Percentiles rank a stretch among this genome's conserved stretches.
Evolutionary conservation across 2,329 filamentous ascomycete genomes (phyloP).

Genomic region (Penicillium sp.): DNA sequence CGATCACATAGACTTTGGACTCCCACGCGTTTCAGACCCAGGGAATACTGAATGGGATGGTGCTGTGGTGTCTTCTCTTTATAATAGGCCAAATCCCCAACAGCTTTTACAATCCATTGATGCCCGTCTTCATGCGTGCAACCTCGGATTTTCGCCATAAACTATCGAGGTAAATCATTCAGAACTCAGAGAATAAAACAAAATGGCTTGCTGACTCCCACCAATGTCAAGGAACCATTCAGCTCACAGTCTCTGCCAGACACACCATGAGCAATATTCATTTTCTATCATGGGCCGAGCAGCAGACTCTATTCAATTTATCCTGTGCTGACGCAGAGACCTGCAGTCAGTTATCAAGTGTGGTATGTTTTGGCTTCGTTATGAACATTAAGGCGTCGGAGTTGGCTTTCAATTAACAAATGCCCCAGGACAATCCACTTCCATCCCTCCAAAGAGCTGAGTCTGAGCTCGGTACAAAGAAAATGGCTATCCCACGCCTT

Average conservation of each 20-base stretch:
- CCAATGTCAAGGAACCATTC: background rate
- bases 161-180: background rate
- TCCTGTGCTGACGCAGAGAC: slow-evolving; percentile 31
- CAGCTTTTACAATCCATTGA: slow-evolving; percentile 12
- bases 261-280: slow-evolving; percentile 28
- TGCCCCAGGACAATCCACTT: slow-evolving; percentile 24
- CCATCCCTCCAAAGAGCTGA: slow-evolving; percentile 23
- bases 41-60: background rate
- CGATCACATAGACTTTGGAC: slow-evolving; percentile 7
- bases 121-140: slow-evolving; percentile 2
- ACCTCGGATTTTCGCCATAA: background rate
- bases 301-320: slow-evolving; percentile 30
- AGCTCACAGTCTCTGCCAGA: slow-evolving; percentile 1
- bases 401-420: slow-evolving; percentile 6
- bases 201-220: background rate
- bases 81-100: slow-evolving; percentile 8
- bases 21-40: slow-evolving; percentile 9
- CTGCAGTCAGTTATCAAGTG: slow-evolving; percentile 27
- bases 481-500: slow-evolving; percentile 38
- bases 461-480: slow-evolving; percentile 23
- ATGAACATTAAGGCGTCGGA: background rate
- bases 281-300: slow-evolving; percentile 30
- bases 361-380: slow-evolving; percentile 20
- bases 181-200: background rate
- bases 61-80: background rate